A percentile compares a stretch with the other conserved stretches of the same genome.
Conservation (phyloP, 176 grass and related monocot species). For the Aegilops tauschii region DNA sequence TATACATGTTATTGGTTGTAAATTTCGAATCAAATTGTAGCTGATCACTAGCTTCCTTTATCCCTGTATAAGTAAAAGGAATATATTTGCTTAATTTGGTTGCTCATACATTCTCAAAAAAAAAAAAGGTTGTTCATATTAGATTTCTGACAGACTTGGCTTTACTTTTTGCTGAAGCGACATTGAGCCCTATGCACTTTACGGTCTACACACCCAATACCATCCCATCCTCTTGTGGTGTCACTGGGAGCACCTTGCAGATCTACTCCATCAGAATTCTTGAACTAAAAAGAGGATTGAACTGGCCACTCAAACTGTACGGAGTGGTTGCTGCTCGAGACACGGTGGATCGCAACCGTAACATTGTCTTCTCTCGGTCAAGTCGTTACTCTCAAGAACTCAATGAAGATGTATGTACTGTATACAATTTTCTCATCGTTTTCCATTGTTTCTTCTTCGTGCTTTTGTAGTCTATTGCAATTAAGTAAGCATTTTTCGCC, state of each 20-base stretch:
- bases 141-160: background rate
- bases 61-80: background rate
- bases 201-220: background rate
- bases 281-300: background rate
- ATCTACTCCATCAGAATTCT: background rate
- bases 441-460: background rate
- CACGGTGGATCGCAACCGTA: background rate
- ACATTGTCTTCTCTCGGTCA: background rate
- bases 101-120: background rate
- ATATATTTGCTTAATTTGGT: background rate
- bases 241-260: background rate
- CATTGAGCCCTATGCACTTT: constrained; percentile 1
- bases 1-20: background rate
- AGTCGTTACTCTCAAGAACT: background rate
- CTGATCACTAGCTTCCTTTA: background rate
- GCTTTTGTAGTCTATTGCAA: background rate
- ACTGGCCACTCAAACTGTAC: background rate
- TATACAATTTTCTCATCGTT: background rate
- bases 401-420: background rate
- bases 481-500: too few relatives aligned
- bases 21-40: background rate
- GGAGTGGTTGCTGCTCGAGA: background rate
- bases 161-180: background rate
- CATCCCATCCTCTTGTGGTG: background rate
- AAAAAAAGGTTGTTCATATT: background rate